A percentile compares a stretch with the other conserved stretches of the same genome.
Evolutionary conservation across 2,329 filamentous ascomycete genomes (phyloP).

Genomic region (Alternaria sp.): DNA sequence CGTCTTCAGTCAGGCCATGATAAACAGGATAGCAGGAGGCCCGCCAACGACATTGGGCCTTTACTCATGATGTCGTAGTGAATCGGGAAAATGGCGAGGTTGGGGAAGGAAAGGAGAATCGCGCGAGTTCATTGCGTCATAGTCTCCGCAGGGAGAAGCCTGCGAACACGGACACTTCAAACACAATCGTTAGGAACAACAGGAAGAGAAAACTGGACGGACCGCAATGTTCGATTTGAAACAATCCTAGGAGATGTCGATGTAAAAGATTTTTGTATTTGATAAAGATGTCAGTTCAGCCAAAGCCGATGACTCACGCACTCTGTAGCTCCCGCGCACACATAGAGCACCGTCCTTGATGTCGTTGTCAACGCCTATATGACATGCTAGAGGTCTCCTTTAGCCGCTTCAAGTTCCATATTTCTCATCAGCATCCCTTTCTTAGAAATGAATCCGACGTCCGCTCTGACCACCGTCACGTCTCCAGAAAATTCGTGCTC

Average conservation of each 20-base stretch:
- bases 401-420: constrained; percentile 2
- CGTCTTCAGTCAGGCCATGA: not conserved
- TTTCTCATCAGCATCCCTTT: constrained; percentile 35
- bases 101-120: not conserved
- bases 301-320: not conserved
- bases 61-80: not conserved
- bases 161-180: not conserved
- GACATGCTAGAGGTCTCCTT: not conserved
- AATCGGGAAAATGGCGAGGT: not conserved
- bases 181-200: not conserved
- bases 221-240: not conserved
- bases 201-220: not conserved
- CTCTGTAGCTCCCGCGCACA: not conserved
- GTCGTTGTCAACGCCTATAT: not conserved
- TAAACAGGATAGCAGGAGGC: not conserved
- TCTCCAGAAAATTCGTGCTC: not conserved
- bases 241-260: not conserved
- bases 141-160: not conserved
- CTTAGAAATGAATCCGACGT: constrained; percentile 37
- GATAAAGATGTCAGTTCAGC: not conserved
- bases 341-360: not conserved
- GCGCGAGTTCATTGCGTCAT: not conserved
- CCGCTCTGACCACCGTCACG: constrained; percentile 27
- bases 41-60: no score
- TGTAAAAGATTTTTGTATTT: not conserved